Conservation (phyloP, 2,329 filamentous ascomycete species). For the Calonectria crousiana region DNA sequence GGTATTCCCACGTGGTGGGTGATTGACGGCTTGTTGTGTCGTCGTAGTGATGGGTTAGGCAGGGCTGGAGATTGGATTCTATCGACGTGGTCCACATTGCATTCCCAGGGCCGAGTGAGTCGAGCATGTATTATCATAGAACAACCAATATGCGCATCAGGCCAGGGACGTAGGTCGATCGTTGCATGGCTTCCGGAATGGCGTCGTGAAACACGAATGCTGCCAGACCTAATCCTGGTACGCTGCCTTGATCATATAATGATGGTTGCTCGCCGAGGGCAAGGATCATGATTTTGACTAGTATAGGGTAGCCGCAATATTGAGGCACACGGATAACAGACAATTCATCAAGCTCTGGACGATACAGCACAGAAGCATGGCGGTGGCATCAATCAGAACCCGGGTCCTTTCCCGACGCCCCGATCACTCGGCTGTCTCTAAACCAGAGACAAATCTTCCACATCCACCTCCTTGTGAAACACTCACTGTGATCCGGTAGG, state of each 20-base stretch:
- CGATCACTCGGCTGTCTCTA: not conserved
- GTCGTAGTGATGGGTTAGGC: not conserved
- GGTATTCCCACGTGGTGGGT: slow-evolving; percentile 1
- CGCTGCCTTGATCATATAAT: not conserved
- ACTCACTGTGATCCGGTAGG: slow-evolving; percentile 5
- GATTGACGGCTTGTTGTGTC: not conserved
- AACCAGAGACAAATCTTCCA: slow-evolving; percentile 7
- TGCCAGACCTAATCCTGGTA: not conserved
- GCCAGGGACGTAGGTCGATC: not conserved
- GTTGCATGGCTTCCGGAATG: not conserved
- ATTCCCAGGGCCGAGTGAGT: not conserved
- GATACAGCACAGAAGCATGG: not conserved
- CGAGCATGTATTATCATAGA: not conserved
- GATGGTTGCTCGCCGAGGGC: too few relatives aligned
- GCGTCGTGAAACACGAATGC: not conserved
- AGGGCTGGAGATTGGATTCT: not conserved
- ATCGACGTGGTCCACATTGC: not conserved
- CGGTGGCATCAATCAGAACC: not conserved
- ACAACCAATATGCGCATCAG: not conserved
- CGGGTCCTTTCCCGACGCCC: not conserved
- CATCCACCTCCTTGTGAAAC: not conserved
- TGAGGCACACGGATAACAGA: not conserved
- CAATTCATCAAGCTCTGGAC: not conserved
- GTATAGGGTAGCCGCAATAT: not conserved
- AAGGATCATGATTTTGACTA: not conserved